These are phyloP conservation scores for Pythium insidiosum DNA, from an alignment of 352 stramenopile genomes.

Conservation along the genomic window DNA sequence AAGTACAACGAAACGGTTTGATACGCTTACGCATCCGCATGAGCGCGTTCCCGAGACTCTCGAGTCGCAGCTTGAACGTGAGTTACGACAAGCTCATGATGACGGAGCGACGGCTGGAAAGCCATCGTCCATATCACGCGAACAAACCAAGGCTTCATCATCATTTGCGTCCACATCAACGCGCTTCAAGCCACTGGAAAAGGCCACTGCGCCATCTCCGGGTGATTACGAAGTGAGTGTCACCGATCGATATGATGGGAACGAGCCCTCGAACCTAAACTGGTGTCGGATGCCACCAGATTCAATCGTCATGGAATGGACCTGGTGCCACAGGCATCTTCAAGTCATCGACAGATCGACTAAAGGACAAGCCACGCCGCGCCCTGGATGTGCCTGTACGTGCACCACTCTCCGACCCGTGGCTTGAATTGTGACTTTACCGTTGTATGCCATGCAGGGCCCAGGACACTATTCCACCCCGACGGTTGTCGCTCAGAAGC, in stretches of 20 bases:
- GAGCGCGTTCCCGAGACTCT: slow-evolving; percentile 17
- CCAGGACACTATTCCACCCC: slow-evolving; percentile 46
- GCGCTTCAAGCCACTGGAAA: slow-evolving; percentile 33
- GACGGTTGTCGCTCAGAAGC: slow-evolving; percentile 30
- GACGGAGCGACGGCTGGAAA: slow-evolving; percentile 5
- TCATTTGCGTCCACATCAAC: slow-evolving; percentile 58
- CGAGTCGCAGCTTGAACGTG: slow-evolving; percentile 48
- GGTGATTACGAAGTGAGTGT: slow-evolving; percentile 63
- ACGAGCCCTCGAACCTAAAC: not conserved
- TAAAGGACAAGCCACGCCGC: slow-evolving; percentile 25
- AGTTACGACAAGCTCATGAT: slow-evolving; percentile 32
- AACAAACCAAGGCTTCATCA: slow-evolving; percentile 41
- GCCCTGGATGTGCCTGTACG: slow-evolving; percentile 37
- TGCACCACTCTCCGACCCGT: not conserved
- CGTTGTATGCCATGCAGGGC: slow-evolving; percentile 20
- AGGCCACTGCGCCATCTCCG: slow-evolving; percentile 31
- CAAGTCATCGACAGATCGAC: slow-evolving; percentile 53
- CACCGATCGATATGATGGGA: not conserved
- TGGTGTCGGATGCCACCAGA: slow-evolving; percentile 16
- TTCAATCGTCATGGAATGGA: slow-evolving; percentile 54
- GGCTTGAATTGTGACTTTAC: not conserved
- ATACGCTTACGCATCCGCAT: slow-evolving; percentile 26
- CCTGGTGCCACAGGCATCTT: slow-evolving; percentile 52
- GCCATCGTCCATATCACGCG: slow-evolving; percentile 9
- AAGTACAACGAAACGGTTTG: slow-evolving; percentile 70